Evolutionary conservation across 345 rosid species (phyloP), one percentile per base, ranked within the genome.

Genomic region (Reutealis trisperma): DNA sequence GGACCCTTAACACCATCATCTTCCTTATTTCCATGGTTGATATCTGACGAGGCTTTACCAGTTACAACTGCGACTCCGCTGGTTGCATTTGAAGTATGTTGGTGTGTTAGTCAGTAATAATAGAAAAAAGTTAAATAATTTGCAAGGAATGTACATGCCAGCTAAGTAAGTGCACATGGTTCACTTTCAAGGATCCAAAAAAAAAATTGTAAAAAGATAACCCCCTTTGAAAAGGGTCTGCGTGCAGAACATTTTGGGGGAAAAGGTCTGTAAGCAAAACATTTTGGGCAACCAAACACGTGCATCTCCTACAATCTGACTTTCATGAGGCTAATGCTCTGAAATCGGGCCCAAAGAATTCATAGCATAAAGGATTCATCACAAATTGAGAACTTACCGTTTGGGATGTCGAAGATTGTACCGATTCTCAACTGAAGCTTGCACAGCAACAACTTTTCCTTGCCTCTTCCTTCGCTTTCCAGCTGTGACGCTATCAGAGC

Each of bases 341-440:
- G 6, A 2, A 16, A 71, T 19, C 4, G 5, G 32, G 14, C 30
- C 63, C 37, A 9, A n/a, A 72, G 37, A 65, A 8, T 37, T 37
- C 25, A 37, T 18, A 6, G 27, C 24, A 8, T 21, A 4, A 47
- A 41, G 41, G 30, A 16, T 16, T 66, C 41, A 55, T 67, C 32
- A 21, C 12, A 13, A 10, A 54, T 71, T n/a, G 58, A 72, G 14
- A 85, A 81, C 85, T 86, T 76, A 92, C 98, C 71, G 83, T 84
- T 88, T 91, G 25, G 89, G 88, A 65, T 88, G 86, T 76, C 98
- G 90, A 77, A 96, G 87, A 83, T 93, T 91, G 73, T 96, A 96
- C 76, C 91, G 86, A 68, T 49, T 76, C 81, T 79, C 87, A 21
- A 80, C 89, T 55, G 78, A 83, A 69, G 82, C 32, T 79, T 78